Base-by-base conservation (phyloP, 352 stramenopile genomes). In the Phytophthora palmivora region DNA sequence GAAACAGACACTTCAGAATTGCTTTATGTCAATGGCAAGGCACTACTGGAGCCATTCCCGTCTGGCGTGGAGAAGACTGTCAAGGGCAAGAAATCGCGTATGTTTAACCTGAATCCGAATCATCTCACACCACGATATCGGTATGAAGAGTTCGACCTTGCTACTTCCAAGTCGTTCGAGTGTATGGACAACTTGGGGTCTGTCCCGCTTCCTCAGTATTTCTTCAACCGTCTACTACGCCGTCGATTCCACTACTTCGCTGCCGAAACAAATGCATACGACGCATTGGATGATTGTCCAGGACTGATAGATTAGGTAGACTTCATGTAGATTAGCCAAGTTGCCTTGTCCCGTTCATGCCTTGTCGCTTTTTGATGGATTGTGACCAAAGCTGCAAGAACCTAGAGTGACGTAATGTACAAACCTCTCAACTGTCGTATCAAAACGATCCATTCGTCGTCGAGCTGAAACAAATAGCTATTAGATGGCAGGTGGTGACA, bases 201-300 rank as follows among this genome's bases (percentile, higher is more conserved):
- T 4, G 59, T 63, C 33, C 19, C 49, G 36, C 49, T 85, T 14
- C 76, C 76, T 0, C 34, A 50, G 3, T 62, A 72, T n/a, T 85
- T 85, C 32, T 79, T 77, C 54, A 45, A 50, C 28, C 56, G 58
- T 39, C 53, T 85, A 44, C 50, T 85, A 14, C 71, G 70, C 14
- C 66, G 76, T 12, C 73, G 76, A 22, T 72, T 58, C 44, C 76
- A 83, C 58, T 85, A 70, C 52, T 77, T 85, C 18, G 76, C 76
- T 14, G 70, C 68, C 33, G 70, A 78, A 54, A 82, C 70, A 18
- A 75, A 70, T 33, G 69, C 60, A 22, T 78, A 79, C 38, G 70
- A 77, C 26, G 68, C 63, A 43, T 67, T 82, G 37, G 68, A 67
- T 33, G 52, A 65, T 43, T 74, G 66, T 54, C 54, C 49, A 6